Percentiles rank a stretch among this genome's conserved stretches.
phyloP scores from a whole-genome alignment of 2,329 filamentous ascomycete genomes.

The Trichoderma atrobrunneum region DNA sequence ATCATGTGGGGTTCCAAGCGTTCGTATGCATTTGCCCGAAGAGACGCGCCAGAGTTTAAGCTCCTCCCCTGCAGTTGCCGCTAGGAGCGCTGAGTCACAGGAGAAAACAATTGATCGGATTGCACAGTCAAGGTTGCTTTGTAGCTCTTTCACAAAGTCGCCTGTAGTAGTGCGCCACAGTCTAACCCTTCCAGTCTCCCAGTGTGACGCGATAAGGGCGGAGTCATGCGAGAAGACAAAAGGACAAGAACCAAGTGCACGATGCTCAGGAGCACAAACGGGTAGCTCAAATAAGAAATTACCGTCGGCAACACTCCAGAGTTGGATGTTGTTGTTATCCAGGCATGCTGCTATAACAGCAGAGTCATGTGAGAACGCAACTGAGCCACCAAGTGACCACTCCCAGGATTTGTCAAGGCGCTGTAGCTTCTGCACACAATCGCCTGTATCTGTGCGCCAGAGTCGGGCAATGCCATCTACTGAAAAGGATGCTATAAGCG shows the following conservation, averaged over 20 bases:
- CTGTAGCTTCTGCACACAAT: neutral
- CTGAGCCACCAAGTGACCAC: neutral
- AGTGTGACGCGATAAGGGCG: neutral
- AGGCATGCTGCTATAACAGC: neutral
- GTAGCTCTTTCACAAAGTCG: neutral
- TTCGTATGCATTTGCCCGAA: neutral
- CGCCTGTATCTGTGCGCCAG: neutral
- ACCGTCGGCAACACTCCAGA: neutral
- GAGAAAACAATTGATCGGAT: neutral
- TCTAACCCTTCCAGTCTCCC: neutral
- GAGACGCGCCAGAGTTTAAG: neutral
- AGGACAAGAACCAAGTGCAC: too few species aligned
- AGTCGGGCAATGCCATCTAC: neutral
- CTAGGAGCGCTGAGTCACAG: neutral
- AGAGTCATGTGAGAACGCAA: neutral
- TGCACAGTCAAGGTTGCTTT: neutral
- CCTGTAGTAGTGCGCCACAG: neutral
- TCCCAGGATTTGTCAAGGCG: fast-evolving
- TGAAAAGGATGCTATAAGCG: neutral
- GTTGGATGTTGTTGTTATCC: neutral
- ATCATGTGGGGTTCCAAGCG: neutral
- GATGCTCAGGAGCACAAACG: too few species aligned
- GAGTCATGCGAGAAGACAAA: neutral
- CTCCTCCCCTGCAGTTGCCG: fast-evolving
- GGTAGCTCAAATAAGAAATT: neutral